Percentiles rank a stretch among this genome's conserved stretches.
Evolutionary conservation across 352 stramenopile species (phyloP).

Genomic region (Globisporangium sylvaticum): DNA sequence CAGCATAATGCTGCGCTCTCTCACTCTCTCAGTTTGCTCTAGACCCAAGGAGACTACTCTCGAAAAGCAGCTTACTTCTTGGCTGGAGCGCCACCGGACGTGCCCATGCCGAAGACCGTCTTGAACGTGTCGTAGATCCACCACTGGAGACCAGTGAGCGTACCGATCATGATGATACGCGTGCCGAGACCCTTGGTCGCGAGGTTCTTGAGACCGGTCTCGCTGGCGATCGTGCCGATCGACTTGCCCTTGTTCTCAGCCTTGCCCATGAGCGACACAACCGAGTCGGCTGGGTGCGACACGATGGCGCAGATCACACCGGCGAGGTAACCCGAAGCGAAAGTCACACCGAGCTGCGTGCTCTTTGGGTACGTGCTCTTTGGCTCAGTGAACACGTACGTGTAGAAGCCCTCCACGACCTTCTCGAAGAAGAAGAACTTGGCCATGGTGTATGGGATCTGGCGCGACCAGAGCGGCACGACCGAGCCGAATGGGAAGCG

Average conservation of each 20-base stretch:
- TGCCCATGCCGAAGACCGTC: conserved; percentile 90
- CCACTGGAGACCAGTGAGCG: conserved; percentile 94
- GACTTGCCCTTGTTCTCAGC: conserved; percentile 88
- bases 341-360: conserved; percentile 95
- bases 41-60: conserved; percentile 1
- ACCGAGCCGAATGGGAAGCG: conserved; percentile 92
- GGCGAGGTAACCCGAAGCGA: conserved; percentile 97
- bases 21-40: conserved; percentile 5
- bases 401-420: conserved; percentile 87
- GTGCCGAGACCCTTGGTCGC: conserved; percentile 89
- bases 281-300: conserved; percentile 98
- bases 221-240: conserved; percentile 86
- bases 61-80: conserved; percentile 47
- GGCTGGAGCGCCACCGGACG: conserved; percentile 74
- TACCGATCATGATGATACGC: conserved; percentile 96
- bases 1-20: neutral
- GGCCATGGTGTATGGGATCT: conserved; percentile 99
- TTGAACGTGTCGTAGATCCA: conserved; percentile 97
- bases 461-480: conserved; percentile 87
- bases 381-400: conserved; percentile 88
- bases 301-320: conserved; percentile 99
- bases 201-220: conserved; percentile 74
- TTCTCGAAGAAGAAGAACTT: conserved; percentile 99
- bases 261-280: conserved; percentile 97
- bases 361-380: conserved; percentile 90